Percentiles rank a stretch among this genome's conserved stretches.
phyloP scores from a whole-genome alignment of 345 rosid genomes.

The Reutealis trisperma region DNA sequence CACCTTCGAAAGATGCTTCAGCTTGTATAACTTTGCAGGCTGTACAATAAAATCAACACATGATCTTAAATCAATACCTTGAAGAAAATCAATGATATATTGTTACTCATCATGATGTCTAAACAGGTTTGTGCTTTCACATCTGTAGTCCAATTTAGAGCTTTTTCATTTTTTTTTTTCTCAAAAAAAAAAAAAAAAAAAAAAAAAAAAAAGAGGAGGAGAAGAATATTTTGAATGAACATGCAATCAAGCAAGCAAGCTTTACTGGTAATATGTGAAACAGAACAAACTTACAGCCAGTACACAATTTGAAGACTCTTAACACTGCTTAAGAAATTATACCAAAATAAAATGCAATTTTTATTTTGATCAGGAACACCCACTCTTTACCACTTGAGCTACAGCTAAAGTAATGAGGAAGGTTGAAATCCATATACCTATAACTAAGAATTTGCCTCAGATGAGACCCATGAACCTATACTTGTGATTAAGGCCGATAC shows the following conservation, averaged over 20 bases:
- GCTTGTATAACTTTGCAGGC: conserved; percentile 95
- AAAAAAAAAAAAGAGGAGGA: no score
- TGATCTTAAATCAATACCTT: background rate
- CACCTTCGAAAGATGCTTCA: conserved; percentile 91
- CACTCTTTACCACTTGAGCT: background rate
- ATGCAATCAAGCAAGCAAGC: background rate
- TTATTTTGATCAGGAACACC: background rate
- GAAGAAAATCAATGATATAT: background rate
- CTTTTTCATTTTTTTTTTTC: no score
- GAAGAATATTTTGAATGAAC: no score
- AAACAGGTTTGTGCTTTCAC: background rate
- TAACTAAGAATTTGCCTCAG: background rate
- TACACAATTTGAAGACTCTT: background rate
- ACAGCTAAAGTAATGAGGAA: background rate
- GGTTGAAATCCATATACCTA: background rate
- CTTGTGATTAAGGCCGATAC: background rate
- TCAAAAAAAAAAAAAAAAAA: background rate
- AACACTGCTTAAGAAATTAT: background rate
- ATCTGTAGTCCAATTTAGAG: background rate
- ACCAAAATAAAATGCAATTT: background rate
- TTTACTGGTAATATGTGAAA: background rate
- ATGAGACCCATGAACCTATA: background rate
- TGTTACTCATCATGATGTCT: background rate
- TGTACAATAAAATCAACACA: conserved; percentile 30
- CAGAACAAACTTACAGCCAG: background rate